Conservation (phyloP, 2,329 filamentous ascomycete species). For the Teratosphaeria viscida region DNA sequence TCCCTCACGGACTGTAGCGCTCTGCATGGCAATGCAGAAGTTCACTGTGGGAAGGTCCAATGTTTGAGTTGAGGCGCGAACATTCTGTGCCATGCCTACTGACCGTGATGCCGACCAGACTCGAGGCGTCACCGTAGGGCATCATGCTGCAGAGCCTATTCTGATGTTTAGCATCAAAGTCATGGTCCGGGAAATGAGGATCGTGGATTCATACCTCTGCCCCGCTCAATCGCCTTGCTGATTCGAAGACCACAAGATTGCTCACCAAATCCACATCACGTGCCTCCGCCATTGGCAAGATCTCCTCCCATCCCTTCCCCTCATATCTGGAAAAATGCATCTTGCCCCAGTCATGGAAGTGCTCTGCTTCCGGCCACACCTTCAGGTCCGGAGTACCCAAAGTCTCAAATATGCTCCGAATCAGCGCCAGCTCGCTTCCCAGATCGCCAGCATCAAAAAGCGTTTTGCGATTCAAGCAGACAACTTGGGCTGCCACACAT, state of each 20-base stretch:
- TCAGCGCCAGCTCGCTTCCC: slow-evolving; percentile 82
- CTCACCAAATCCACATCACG: slow-evolving; percentile 56
- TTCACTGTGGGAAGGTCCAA: background rate
- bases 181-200: background rate
- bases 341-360: slow-evolving; percentile 79
- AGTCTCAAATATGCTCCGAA: slow-evolving; percentile 85
- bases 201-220: slow-evolving; percentile 37
- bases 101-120: background rate
- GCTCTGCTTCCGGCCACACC: slow-evolving; percentile 67
- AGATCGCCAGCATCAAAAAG: slow-evolving; percentile 84
- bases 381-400: slow-evolving; percentile 74
- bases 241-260: slow-evolving; percentile 63
- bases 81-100: background rate
- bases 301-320: slow-evolving; percentile 53
- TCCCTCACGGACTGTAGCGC: background rate
- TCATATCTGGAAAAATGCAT: slow-evolving; percentile 70
- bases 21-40: background rate
- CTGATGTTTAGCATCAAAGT: background rate
- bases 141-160: background rate
- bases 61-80: background rate
- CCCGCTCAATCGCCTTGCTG: slow-evolving; percentile 55
- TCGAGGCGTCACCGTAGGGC: background rate
- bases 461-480: slow-evolving; percentile 44
- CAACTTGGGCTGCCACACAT: slow-evolving; percentile 68
- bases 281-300: slow-evolving; percentile 53